These are phyloP conservation scores for Eragrostis tef DNA, from an alignment of 202 grass and related monocot genomes.

Conservation along the genomic window DNA sequence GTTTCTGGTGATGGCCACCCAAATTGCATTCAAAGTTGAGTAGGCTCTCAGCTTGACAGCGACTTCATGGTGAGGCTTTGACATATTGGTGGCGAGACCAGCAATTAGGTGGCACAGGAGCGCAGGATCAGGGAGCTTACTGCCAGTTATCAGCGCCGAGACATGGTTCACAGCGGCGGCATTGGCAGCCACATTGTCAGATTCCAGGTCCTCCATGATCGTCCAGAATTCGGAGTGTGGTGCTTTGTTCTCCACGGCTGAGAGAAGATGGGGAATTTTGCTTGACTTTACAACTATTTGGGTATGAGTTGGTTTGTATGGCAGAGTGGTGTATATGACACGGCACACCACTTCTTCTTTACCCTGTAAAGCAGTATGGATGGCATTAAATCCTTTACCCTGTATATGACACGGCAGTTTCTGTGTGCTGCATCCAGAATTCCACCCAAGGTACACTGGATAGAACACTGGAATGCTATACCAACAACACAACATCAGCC, in stretches of 20 bases:
- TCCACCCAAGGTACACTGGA: too few species aligned
- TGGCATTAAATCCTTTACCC: too few species aligned
- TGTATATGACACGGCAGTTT: too few species aligned
- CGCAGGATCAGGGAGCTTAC: conserved; percentile 2
- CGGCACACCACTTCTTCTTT: too few species aligned
- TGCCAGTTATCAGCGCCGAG: neutral
- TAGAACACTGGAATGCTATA: too few species aligned
- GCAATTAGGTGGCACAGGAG: neutral
- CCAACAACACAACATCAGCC: too few species aligned
- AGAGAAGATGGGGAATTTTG: neutral
- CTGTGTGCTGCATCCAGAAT: too few species aligned
- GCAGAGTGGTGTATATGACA: too few species aligned
- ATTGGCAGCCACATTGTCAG: neutral
- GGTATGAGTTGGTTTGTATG: too few species aligned
- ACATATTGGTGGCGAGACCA: neutral
- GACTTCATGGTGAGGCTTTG: neutral
- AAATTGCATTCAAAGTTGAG: neutral
- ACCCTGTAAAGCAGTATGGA: too few species aligned
- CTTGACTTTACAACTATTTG: too few species aligned
- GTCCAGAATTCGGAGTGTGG: neutral
- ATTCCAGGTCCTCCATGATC: neutral
- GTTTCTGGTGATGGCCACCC: neutral
- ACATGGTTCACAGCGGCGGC: neutral
- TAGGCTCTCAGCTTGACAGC: neutral
- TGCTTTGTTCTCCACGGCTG: neutral